phyloP scores from a whole-genome alignment of 2,329 filamentous ascomycete species.

The Niveomyces coronatus region DNA sequence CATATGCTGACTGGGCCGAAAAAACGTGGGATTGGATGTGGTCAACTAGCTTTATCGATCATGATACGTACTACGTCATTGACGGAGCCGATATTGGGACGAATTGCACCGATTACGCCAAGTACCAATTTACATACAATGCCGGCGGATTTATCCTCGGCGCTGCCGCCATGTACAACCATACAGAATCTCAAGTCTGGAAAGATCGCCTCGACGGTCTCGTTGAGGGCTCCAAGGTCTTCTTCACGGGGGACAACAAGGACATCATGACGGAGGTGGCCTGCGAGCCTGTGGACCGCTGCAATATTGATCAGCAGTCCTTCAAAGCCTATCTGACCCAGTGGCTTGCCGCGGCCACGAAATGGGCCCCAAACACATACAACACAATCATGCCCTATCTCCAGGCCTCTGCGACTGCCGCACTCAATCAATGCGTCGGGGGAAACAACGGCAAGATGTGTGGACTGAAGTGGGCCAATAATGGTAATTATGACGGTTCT shows the following conservation, averaged over 20 bases:
- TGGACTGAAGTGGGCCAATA: conserved; percentile 46
- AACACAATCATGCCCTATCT: conserved; percentile 43
- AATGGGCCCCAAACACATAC: conserved; percentile 52
- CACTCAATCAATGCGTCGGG: conserved; percentile 46
- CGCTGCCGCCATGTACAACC: conserved; percentile 59
- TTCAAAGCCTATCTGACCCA: conserved; percentile 55
- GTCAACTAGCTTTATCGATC: conserved; percentile 45
- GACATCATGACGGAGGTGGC: conserved; percentile 55
- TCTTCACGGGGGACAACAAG: conserved; percentile 41
- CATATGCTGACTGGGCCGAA: conserved; percentile 70
- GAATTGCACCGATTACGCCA: conserved; percentile 48
- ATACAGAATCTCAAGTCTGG: conserved; percentile 44
- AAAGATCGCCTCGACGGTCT: conserved; percentile 46
- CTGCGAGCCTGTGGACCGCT: conserved; percentile 51
- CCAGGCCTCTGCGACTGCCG: conserved; percentile 44
- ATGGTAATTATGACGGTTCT: conserved; percentile 45
- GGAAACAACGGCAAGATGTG: conserved; percentile 48
- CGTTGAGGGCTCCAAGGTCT: conserved; percentile 41
- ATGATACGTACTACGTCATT: conserved; percentile 45
- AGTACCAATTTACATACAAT: conserved; percentile 62
- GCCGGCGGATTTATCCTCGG: conserved; percentile 56
- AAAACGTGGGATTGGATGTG: conserved; percentile 62
- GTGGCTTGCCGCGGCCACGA: conserved; percentile 51
- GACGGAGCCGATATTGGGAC: conserved; percentile 48
- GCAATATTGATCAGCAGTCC: conserved; percentile 51